These are phyloP conservation scores for Pseudopithomyces maydicus DNA, from an alignment of 2,329 filamentous ascomycete genomes.

Conservation along the genomic window DNA sequence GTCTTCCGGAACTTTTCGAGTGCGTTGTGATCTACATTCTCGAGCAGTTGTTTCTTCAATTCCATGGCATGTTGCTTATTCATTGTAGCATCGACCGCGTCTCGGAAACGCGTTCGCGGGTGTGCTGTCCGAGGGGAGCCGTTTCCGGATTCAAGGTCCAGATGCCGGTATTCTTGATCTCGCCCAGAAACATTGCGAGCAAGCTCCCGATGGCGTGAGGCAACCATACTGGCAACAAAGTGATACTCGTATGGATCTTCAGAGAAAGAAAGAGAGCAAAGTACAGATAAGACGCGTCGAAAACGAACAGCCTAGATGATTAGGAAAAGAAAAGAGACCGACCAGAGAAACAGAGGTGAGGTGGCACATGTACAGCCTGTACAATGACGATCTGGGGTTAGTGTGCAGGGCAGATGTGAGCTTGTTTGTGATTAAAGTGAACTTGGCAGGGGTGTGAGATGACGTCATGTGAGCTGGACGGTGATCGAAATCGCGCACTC, in stretches of 20 bases:
- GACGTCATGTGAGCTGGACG: not conserved
- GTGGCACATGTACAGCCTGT: not conserved
- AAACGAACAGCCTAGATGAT: not conserved
- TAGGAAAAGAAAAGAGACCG: not conserved
- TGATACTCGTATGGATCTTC: too few relatives aligned
- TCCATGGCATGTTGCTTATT: slow-evolving; percentile 51
- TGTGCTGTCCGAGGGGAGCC: slow-evolving; percentile 20
- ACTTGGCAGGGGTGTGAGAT: not conserved
- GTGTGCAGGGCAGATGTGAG: not conserved
- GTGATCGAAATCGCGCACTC: not conserved
- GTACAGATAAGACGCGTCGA: not conserved
- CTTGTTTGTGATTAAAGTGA: not conserved
- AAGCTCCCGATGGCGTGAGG: slow-evolving; percentile 22
- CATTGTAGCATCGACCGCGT: slow-evolving; percentile 54
- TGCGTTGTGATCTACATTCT: slow-evolving; percentile 52
- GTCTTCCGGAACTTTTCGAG: slow-evolving; percentile 58
- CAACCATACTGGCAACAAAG: slow-evolving; percentile 24
- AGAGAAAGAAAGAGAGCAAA: not conserved
- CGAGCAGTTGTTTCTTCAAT: slow-evolving; percentile 56
- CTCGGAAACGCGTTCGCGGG: slow-evolving; percentile 47
- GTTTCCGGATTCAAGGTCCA: slow-evolving; percentile 38
- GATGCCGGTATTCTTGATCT: slow-evolving; percentile 17
- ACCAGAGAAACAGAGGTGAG: not conserved
- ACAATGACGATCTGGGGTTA: not conserved
- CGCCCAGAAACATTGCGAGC: slow-evolving; percentile 12